Evolutionary conservation across 352 stramenopile genomes (phyloP).

Genomic region (Phytophthora idaei): DNA sequence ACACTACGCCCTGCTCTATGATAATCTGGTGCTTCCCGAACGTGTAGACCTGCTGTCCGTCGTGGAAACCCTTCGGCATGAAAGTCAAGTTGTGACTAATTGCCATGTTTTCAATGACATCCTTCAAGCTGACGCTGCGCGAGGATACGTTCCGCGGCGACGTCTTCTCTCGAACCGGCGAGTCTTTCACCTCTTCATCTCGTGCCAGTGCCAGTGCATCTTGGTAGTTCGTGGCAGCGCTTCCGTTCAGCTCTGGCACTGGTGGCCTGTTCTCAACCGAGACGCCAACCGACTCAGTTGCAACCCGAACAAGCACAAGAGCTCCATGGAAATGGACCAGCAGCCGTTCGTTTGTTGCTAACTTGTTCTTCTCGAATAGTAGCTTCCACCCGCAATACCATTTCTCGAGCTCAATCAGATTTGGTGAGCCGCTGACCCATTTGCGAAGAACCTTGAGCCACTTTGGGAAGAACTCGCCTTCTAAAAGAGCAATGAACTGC

Average conservation of each 20-base stretch:
- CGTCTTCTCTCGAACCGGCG: conserved; percentile 25
- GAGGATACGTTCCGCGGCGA: conserved; percentile 34
- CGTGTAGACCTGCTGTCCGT: conserved; percentile 81
- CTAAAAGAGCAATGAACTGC: conserved; percentile 83
- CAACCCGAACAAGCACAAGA: conserved; percentile 69
- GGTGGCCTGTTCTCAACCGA: conserved; percentile 16
- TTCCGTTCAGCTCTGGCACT: conserved; percentile 60
- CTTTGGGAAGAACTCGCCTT: conserved; percentile 92
- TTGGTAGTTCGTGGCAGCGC: conserved; percentile 69
- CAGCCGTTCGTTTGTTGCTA: conserved; percentile 66
- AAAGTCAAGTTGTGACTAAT: conserved; percentile 84
- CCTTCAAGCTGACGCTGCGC: conserved; percentile 72
- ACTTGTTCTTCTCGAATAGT: conserved; percentile 70
- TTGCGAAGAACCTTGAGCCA: conserved; percentile 86
- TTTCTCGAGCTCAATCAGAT: conserved; percentile 68
- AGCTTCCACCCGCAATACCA: conserved; percentile 90
- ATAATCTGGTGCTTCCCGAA: conserved; percentile 86
- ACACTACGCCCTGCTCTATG: conserved; percentile 86
- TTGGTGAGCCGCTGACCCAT: conserved; percentile 65
- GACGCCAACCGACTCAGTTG: conserved; percentile 28
- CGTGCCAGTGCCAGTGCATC: conserved; percentile 68
- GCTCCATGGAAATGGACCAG: conserved; percentile 81
- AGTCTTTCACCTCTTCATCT: conserved; percentile 34
- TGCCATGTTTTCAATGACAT: conserved; percentile 85
- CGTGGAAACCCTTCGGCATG: conserved; percentile 74